Base-by-base conservation (phyloP, 768 basidiomycete species). In the Boletus reticulatus region DNA sequence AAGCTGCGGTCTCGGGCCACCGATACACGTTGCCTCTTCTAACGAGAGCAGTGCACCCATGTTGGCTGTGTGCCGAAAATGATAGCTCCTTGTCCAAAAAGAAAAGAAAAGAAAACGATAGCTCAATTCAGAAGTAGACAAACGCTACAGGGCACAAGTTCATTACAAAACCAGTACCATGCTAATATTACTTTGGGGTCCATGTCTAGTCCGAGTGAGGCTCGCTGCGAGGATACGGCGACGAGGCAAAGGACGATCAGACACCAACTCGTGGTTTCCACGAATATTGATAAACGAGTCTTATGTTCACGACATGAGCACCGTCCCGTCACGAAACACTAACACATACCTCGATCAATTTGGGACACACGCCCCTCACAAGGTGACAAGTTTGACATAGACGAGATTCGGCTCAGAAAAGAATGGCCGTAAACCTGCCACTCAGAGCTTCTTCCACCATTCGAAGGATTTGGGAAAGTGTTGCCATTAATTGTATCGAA, bases 361-460 rank as follows among this genome's bases (percentile, higher is more conserved):
- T 72, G 2, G 79, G 75, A 10, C 66, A 70, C 43, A 63, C 72
- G 22, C 71, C 70, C 12, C 68, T 54, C 38, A 75, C 67, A 20
- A 76, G 72, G 62, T n/a, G n/a, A n/a, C n/a, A n/a, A n/a, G n/a
- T n/a, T 79, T 80, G 17, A 76, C 59, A 45, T 78, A 79, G 17
- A 79, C 77, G 24, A 80, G 67, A 63, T 78, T 80, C 22, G 77
- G 68, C 72, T 89, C 87, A 4, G 81, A 83, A 77, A 81, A 87
- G 74, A 90, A 89, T 4, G 88, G 86, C 32, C 88, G 74, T 42
- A 90, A 71, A 0, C 88, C 88, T 2, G 82, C 84, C 8, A 69
- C 72, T 71, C 89, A 88, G n/a, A 90, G 72, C 65, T 75, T 75
- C 68, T 85, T 79, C 87, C 87, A 89, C 84, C 84, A 89, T 22